phyloP scores from a whole-genome alignment of 2,329 filamentous ascomycete species.

The Penicillium sclerotiorum region DNA sequence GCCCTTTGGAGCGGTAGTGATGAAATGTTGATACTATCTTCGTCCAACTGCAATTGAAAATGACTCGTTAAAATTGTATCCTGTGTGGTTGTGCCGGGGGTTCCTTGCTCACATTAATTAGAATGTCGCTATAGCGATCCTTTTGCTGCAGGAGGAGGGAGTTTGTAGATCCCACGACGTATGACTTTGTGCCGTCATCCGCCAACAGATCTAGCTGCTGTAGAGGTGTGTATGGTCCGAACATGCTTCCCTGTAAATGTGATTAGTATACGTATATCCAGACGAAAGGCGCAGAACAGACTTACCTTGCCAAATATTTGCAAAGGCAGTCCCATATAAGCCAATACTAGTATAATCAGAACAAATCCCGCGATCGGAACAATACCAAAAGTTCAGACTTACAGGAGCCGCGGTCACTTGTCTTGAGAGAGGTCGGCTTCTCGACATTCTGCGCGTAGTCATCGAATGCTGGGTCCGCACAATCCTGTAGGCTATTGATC shows the following conservation, averaged over 20 bases:
- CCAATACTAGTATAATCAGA: constrained; percentile 61
- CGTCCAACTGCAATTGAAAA: constrained; percentile 66
- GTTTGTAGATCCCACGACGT: constrained; percentile 96
- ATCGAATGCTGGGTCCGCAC: constrained; percentile 90
- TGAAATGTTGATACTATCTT: constrained; percentile 79
- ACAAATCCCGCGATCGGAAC: background rate
- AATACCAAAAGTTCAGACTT: constrained; percentile 27
- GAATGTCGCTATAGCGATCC: constrained; percentile 92
- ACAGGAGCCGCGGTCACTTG: constrained; percentile 85
- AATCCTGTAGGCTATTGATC: constrained; percentile 88
- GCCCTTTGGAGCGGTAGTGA: constrained; percentile 76
- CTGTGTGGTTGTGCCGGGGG: background rate
- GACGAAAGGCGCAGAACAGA: background rate
- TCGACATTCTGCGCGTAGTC: constrained; percentile 73
- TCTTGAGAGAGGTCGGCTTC: constrained; percentile 81
- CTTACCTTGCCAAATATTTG: constrained; percentile 89
- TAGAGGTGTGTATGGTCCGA: constrained; percentile 93
- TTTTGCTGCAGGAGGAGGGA: constrained; percentile 90
- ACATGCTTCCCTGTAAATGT: constrained; percentile 76
- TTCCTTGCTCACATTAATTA: constrained; percentile 69
- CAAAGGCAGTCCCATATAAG: constrained; percentile 91
- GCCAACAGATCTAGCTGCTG: constrained; percentile 94
- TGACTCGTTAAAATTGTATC: background rate
- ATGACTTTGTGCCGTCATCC: constrained; percentile 93
- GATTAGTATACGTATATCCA: constrained; percentile 42